A percentile compares a stretch with the other conserved stretches of the same genome.
phyloP scores from a whole-genome alignment of 2,329 filamentous ascomycete species.

The Colletotrichum incanum region DNA sequence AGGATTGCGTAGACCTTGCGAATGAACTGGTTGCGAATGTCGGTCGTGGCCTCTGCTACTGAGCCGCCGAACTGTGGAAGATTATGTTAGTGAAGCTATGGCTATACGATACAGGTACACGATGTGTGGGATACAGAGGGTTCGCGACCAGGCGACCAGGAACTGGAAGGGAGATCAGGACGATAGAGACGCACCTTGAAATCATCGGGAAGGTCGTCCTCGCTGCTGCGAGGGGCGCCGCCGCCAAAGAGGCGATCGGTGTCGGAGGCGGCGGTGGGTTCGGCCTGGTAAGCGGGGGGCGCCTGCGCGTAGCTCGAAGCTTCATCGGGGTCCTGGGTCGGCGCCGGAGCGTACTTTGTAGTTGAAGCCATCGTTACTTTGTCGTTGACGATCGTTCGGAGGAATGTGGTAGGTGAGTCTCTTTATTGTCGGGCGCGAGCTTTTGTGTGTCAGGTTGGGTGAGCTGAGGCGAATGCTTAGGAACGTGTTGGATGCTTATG shows the following conservation, averaged over 20 bases:
- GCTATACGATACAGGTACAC: not conserved
- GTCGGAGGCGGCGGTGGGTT: constrained; percentile 65
- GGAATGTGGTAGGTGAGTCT: no score
- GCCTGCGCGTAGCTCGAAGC: constrained; percentile 79
- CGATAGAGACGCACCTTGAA: constrained; percentile 79
- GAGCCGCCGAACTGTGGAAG: constrained; percentile 87
- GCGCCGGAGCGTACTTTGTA: constrained; percentile 86
- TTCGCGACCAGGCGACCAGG: not conserved
- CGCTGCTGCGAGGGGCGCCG: constrained; percentile 81
- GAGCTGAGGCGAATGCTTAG: not conserved
- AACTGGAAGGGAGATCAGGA: not conserved
- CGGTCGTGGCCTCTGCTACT: constrained; percentile 92
- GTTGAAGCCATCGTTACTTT: constrained; percentile 75
- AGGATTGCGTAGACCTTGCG: constrained; percentile 98
- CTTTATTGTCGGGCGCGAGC: not conserved
- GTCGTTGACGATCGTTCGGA: not conserved
- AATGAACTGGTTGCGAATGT: constrained; percentile 97
- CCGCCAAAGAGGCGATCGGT: constrained; percentile 73
- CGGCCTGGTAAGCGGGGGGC: constrained; percentile 83
- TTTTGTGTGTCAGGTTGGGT: not conserved
- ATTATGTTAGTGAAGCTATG: constrained; percentile 33
- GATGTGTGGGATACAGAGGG: not conserved
- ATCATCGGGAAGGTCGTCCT: constrained; percentile 95
- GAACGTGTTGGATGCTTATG: constrained; percentile 36
- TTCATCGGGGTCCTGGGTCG: constrained; percentile 89